Base-by-base conservation (phyloP, 2,329 filamentous ascomycete genomes). In the Sporothrix pallida region DNA sequence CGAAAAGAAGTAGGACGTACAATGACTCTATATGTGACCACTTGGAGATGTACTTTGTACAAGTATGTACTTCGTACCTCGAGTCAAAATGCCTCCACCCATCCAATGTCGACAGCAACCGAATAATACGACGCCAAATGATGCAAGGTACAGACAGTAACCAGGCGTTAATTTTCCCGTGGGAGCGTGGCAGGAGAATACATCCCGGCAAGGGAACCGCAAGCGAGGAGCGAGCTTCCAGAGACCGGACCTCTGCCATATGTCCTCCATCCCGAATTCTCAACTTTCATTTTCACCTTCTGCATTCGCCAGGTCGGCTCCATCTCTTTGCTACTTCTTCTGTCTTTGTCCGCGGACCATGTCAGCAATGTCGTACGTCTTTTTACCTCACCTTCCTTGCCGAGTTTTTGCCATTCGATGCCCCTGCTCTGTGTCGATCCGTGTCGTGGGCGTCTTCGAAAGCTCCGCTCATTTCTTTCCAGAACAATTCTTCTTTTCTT, bases 221-320 rank as follows among this genome's bases (percentile, higher is more conserved):
- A 50, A 54, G 65, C 46, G 65, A 69, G 65, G 23, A 54, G 46
- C 46, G 65, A 69, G 65, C 46, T 69, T 52, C 12, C 46, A 48
- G 20, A 8, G n/a, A 67, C 56, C 31, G 67, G 31, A 56, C 26
- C n/a, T 54, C 17, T 70, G 67, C 50, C 50, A 70, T 70, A 46
- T 69, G 48, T 37, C 48, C 12, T 69, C 17, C 65, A 1, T 50
- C 8, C 17, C 67, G 17, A 56, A 56, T 56, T 8, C 15, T 58
- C 31, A 37, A 37, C n/a, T 44, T 44, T 20, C 15, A 10, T 13
- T 70, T 31, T 31, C 31, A 52, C 31, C 44, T 56, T 37, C 50
- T 23, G 50, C 50, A 69, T 42, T 56, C 48, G 67, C 50, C 67
- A 68, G 17, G 48, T 15, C 67, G 37, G 20, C 46, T 50, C 42